Evolutionary conservation across 2,329 filamentous ascomycete genomes (phyloP).

Genomic region (Moelleriella libera): DNA sequence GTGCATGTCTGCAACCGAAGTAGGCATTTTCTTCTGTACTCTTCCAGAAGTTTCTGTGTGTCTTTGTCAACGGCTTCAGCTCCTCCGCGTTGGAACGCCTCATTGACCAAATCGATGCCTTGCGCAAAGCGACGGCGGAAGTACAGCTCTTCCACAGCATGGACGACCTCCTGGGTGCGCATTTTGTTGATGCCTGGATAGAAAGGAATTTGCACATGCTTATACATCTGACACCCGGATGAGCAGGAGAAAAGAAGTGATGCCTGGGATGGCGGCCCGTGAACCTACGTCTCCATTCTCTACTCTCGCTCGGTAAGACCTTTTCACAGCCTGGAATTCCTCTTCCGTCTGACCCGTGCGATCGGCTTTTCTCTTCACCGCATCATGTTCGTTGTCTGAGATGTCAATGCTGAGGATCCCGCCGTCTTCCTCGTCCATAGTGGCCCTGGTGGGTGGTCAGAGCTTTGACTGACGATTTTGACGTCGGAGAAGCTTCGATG

Average conservation of each 20-base stretch:
- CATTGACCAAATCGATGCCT: conserved; percentile 24
- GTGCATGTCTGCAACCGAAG: not conserved
- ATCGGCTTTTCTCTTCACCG: conserved; percentile 8
- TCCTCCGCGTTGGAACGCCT: conserved; percentile 17
- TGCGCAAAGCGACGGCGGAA: conserved; percentile 34
- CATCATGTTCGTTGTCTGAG: conserved; percentile 15
- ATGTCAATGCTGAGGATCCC: conserved; percentile 16
- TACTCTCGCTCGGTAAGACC: conserved; percentile 30
- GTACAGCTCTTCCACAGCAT: conserved; percentile 44
- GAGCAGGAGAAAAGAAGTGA: not conserved
- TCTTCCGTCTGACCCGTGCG: conserved; percentile 33
- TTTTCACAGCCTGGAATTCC: conserved; percentile 31
- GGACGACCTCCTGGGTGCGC: conserved; percentile 33
- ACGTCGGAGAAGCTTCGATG: too few relatives aligned
- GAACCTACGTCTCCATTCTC: conserved; percentile 41
- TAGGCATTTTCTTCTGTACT: not conserved
- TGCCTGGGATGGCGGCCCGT: not conserved
- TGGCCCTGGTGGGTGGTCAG: not conserved
- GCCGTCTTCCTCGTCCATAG: conserved; percentile 15
- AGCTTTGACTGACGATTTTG: not conserved
- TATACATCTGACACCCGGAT: conserved; percentile 23
- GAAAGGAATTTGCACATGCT: conserved; percentile 27
- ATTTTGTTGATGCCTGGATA: conserved; percentile 24
- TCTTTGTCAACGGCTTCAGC: conserved; percentile 26
- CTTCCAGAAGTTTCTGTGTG: conserved; percentile 16